Evolutionary conservation across 352 stramenopile genomes (phyloP), one percentile per base, ranked within the genome.

Genomic region (Peronosclerospora sorghi): DNA sequence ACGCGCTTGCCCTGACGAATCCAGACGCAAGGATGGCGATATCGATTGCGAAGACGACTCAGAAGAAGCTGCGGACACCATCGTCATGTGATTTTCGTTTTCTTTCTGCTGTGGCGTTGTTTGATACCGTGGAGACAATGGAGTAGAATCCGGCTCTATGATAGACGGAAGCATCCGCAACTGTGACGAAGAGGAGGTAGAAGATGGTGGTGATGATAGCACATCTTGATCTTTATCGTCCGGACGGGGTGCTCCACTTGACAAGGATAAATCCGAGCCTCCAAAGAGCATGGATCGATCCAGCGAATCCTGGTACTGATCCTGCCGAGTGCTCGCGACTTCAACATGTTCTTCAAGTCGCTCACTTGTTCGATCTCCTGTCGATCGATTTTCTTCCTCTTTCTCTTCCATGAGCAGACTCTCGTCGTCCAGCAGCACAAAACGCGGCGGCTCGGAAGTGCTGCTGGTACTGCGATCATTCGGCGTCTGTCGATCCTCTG

Each of bases 371-470:
- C 34, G 35, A 32, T 63, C 54, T 12, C 54, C 54, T 44, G 50
- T 53, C 15, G 54, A 26, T 38, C 50, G 42, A 8, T 49, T 18
- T 13, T 38, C 28, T 1, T 53, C 35, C 26, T 48, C 6, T 24
- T 35, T 38, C 19, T 60, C 54, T 0, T 65, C 42, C 15, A n/a
- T n/a, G n/a, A 76, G 40, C 32, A 86, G 36, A 18, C 80, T 63
- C 13, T 68, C 62, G 18, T 83, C 71, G 12, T 76, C 56, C 19
- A 86, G 39, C 14, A 86, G 47, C 38, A 82, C 70, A 39, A 86
- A 86, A 8, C 69, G 68, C 37, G 73, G 73, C 45, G 59, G 47
- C 34, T 57, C 29, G 18, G 28, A 17, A 17, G 36, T 18, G 20
- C 23, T 36, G 23, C 18, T 38, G 17, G 6, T 35, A 19, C 38